Base-by-base conservation (phyloP, 805 yeast species). In the Sugiyamaella floridensis region DNA sequence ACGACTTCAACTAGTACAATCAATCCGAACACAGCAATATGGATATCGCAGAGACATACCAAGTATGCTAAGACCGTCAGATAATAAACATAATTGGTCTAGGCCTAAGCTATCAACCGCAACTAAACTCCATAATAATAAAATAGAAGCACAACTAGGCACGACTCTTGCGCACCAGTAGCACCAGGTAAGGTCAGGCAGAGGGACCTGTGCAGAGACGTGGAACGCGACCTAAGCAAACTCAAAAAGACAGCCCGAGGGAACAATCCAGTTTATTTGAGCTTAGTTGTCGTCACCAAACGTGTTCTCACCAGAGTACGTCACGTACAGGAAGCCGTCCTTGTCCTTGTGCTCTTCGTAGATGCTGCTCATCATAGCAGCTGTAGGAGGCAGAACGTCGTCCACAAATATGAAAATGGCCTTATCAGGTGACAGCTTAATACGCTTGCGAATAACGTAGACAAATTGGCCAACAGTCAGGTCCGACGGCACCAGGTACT, bases 391-490 rank as follows among this genome's bases (percentile, higher is more conserved):
- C 61, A 93, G 78, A 53, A 93, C 89, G 69, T 93, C 99, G 67
- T 93, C 92, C 58, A 93, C 96, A 69, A 93, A 93, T 60, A 93
- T 89, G 71, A 93, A 93, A 59, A 93, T 92, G 44, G 99, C 99
- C 83, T 92, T 90, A 71, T 93, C 99, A 28, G 96, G 86, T 47
- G 97, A 96, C 58, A 93, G 79, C 76, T 86, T 86, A 70, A 93
- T 90, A 70, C 99, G 85, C 74, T 92, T 90, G 72, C 99, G 84
- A 63, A 93, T 89, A 56, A 93, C 99, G 67, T 93, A 93, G 45
- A 93, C 99, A 73, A 93, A 92, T 71, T 93, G 99, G 43, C 99
- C 99, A 55, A 93, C 96, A 0, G 97, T 89, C 63, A 93, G 79
- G 68, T 93, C 99, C 26, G 90, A 83, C 7, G 99, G 99, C 10